Evolutionary conservation across 2,329 filamentous ascomycete species (phyloP).

Genomic region (Xylaria hypoxylon): DNA sequence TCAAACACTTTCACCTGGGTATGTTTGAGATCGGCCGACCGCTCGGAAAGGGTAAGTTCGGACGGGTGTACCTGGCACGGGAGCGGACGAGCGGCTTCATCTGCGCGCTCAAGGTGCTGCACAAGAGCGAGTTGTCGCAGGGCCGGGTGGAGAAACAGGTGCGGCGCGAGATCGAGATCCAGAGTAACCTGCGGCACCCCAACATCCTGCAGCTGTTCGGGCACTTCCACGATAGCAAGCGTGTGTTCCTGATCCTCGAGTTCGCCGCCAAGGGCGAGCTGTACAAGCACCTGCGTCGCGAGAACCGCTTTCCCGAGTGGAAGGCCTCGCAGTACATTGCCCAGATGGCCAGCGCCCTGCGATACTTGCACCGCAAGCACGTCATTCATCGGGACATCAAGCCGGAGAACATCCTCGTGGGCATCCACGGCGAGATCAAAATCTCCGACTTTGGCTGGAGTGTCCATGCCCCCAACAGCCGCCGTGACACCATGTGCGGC

Average conservation of each 20-base stretch:
- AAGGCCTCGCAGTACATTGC: slow-evolving; percentile 89
- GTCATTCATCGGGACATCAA: slow-evolving; percentile 99
- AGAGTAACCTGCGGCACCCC: slow-evolving; percentile 86
- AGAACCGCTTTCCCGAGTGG: slow-evolving; percentile 84
- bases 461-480: slow-evolving; percentile 95
- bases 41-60: slow-evolving; percentile 88
- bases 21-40: slow-evolving; percentile 95
- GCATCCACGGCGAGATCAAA: slow-evolving; percentile 97
- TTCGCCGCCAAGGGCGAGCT: slow-evolving; percentile 88
- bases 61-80: slow-evolving; percentile 84
- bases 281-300: slow-evolving; percentile 86
- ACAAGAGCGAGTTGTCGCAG: slow-evolving; percentile 84
- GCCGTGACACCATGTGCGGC: slow-evolving; percentile 94
- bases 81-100: slow-evolving; percentile 84
- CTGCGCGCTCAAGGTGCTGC: slow-evolving; percentile 86
- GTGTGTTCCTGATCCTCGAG: slow-evolving; percentile 88
- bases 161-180: slow-evolving; percentile 88
- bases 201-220: slow-evolving; percentile 87
- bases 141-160: slow-evolving; percentile 87
- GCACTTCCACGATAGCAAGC: slow-evolving; percentile 89
- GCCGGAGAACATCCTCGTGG: slow-evolving; percentile 95
- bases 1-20: slow-evolving; percentile 82
- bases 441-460: slow-evolving; percentile 99
- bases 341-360: slow-evolving; percentile 89
- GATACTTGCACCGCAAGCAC: slow-evolving; percentile 95